These are phyloP conservation scores for Hirschioporus abietinus DNA, from an alignment of 768 basidiomycete species.

Conservation along the genomic window DNA sequence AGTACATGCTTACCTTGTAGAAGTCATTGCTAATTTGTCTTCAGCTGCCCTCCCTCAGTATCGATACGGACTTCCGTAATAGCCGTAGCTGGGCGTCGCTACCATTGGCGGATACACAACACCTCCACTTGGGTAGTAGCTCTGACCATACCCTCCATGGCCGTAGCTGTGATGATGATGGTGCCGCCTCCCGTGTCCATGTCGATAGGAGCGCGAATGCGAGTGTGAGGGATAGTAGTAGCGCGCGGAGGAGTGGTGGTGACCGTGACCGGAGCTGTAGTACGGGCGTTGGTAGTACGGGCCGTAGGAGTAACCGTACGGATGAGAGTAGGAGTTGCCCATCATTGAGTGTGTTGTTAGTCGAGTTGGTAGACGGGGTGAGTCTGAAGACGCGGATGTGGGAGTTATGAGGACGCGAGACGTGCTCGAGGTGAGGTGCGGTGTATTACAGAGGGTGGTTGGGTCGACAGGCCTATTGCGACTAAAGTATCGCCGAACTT, in stretches of 20 bases:
- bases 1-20: too few relatives aligned
- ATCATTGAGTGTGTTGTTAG: background rate
- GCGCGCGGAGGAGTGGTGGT: background rate
- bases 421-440: background rate
- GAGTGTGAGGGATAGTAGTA: background rate
- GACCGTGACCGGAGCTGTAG: background rate
- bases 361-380: too few relatives aligned
- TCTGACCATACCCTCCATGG: background rate
- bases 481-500: background rate
- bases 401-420: background rate
- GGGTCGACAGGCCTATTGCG: background rate
- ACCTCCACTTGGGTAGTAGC: background rate
- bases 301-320: background rate
- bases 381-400: too few relatives aligned
- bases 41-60: too few relatives aligned
- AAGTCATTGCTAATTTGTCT: too few relatives aligned
- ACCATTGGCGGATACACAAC: background rate
- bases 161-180: background rate
- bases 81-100: background rate
- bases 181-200: background rate
- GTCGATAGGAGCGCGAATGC: background rate
- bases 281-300: background rate
- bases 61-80: background rate
- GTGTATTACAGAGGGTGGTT: background rate
- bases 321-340: background rate